Evolutionary conservation across 2,329 filamentous ascomycete genomes (phyloP).

Genomic region (Fusarium duplospermum): DNA sequence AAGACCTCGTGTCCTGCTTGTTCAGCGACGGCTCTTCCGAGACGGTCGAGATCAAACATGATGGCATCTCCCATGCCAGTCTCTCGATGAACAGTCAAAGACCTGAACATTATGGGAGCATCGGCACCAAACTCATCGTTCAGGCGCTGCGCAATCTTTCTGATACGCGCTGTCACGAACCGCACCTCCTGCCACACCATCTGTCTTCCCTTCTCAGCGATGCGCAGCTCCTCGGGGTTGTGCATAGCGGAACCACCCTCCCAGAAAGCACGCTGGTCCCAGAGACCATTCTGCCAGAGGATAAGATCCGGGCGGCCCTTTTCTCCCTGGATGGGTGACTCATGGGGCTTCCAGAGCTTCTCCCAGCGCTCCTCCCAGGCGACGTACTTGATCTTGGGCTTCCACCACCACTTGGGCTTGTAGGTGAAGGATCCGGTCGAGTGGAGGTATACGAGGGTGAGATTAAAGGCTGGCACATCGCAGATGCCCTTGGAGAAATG

Average conservation of each 20-base stretch:
- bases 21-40: constrained; percentile 28
- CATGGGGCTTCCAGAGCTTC: constrained; percentile 25
- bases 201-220: constrained; percentile 17
- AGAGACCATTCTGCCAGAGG: constrained; percentile 34
- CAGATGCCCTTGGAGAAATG: constrained; percentile 20
- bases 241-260: constrained; percentile 19
- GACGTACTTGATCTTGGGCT: constrained; percentile 27
- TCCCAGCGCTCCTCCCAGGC: constrained; percentile 31
- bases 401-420: constrained; percentile 37
- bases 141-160: constrained; percentile 16
- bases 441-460: constrained; percentile 23
- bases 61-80: constrained; percentile 28
- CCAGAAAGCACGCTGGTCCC: constrained; percentile 34
- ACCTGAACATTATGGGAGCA: constrained; percentile 28
- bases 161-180: constrained; percentile 29
- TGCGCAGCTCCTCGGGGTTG: background rate
- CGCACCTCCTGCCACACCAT: constrained; percentile 35
- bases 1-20: constrained; percentile 37
- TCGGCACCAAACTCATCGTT: constrained; percentile 22
- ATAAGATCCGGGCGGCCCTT: constrained; percentile 23
- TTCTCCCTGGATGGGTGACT: constrained; percentile 26
- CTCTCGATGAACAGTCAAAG: constrained; percentile 26
- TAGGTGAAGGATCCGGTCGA: constrained; percentile 32
- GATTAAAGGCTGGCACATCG: constrained; percentile 20
- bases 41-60: constrained; percentile 33